Percentiles rank a stretch among this genome's conserved stretches.
Conservation (phyloP, 768 basidiomycete genomes). For the Collybia nuda region DNA sequence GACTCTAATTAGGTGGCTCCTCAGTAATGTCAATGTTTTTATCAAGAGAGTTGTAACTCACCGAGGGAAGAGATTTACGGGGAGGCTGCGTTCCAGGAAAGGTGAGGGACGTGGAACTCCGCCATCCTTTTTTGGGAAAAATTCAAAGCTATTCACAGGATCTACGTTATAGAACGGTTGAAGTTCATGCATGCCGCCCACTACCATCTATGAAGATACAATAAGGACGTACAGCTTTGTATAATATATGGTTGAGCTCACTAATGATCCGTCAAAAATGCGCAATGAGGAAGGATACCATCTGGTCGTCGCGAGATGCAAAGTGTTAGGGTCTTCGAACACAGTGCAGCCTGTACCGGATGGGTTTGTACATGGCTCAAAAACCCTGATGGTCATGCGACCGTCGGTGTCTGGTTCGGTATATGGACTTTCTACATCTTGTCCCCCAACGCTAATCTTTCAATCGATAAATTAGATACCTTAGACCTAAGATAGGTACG, state of each 20-base stretch:
- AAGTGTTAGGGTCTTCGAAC: constrained; percentile 23
- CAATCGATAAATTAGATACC: too few relatives aligned
- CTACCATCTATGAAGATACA: constrained; percentile 17
- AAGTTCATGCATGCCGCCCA: background rate
- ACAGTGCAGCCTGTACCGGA: constrained; percentile 29
- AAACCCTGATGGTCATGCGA: background rate
- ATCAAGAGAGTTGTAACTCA: constrained; percentile 7
- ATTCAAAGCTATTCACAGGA: constrained; percentile 24
- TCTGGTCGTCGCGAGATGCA: constrained; percentile 31
- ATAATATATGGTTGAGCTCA: constrained; percentile 29
- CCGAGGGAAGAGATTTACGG: constrained; percentile 19
- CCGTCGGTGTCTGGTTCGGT: too few relatives aligned
- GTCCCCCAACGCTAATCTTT: background rate
- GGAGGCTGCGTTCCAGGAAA: constrained; percentile 21
- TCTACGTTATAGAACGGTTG: background rate
- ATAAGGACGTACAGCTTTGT: constrained; percentile 16
- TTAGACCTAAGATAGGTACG: constrained; percentile 12
- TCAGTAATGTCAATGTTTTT: constrained; percentile 8
- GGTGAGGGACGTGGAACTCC: constrained; percentile 25
- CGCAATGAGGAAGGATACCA: constrained; percentile 42
- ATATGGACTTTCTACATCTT: background rate
- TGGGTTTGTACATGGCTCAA: constrained; percentile 14
- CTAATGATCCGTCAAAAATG: constrained; percentile 30
- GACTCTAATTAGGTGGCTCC: constrained; percentile 10
- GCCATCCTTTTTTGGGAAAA: constrained; percentile 32